Base-by-base conservation (phyloP, 345 rosid species). In the Hevea brasiliensis region DNA sequence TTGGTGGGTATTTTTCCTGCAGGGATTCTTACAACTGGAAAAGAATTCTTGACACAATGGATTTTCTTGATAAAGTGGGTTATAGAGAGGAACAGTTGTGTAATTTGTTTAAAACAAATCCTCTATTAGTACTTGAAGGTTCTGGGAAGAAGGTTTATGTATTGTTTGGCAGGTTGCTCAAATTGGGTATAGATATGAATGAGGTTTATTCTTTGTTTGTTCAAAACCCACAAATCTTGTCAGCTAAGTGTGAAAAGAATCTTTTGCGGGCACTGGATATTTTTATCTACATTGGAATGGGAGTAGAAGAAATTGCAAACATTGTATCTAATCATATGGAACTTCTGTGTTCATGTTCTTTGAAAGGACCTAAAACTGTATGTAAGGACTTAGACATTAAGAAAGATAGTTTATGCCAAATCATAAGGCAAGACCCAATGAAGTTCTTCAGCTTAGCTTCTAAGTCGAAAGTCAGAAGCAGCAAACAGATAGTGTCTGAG, bases 41-140 rank as follows among this genome's bases (percentile, higher is more conserved):
- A 50, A 84, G 89, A 68, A 80, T 90, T 61, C 76, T 84, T 55
- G 88, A 87, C 68, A 87, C 89, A 0, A 71, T 90, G 20, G 80
- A 89, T 75, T 89, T 93, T 79, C 88, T 93, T 67, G 87, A 86
- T 54, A 86, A 77, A 76, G 75, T 84, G 41, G 90, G 89, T 68
- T 90, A 78, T 68, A 83, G 74, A 68, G 84, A 86, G 77, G 85
- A 85, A 76, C 88, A 82, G 72, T 27, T 88, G 73, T 58, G 73
- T 65, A 70, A 72, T 61, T 77, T 91, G 64, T 67, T 91, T 70
- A 82, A 70, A 63, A 79, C 59, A 29, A 76, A 84, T 84, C 96
- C 92, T 24, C 79, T 77, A 37, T 72, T 89, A 65, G 80, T 89
- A 71, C 81, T 90, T 24, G 89, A 83, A 83, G 89, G 90, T 32